phyloP scores from a whole-genome alignment of 768 basidiomycete genomes.

The Leccinum pellstonianum region DNA sequence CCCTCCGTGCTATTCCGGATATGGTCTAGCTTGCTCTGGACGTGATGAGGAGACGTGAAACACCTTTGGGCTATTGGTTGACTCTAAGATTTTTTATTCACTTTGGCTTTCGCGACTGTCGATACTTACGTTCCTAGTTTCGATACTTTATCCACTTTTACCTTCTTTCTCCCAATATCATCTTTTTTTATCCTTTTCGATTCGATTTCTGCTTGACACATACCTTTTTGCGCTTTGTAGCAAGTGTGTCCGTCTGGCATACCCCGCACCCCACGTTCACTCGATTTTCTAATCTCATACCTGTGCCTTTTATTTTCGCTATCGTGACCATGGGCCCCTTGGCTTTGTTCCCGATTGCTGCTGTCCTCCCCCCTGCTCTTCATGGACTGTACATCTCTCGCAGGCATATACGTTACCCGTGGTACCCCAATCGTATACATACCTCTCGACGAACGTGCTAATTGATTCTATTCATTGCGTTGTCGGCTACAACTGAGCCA shows the following conservation, averaged over 20 bases:
- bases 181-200: slow-evolving; percentile 32
- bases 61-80: slow-evolving; percentile 64
- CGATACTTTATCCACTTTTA: slow-evolving; percentile 33
- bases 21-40: slow-evolving; percentile 6
- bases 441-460: slow-evolving; percentile 10
- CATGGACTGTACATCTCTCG: slow-evolving; percentile 26
- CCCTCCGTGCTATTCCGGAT: slow-evolving; percentile 7
- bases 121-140: slow-evolving; percentile 26
- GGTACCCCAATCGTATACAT: slow-evolving; percentile 15
- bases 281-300: slow-evolving; percentile 31
- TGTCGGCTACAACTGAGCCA: neutral
- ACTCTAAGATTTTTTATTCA: slow-evolving; percentile 46
- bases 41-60: slow-evolving; percentile 19
- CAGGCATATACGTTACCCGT: slow-evolving; percentile 24
- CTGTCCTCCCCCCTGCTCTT: slow-evolving; percentile 18
- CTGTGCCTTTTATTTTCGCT: slow-evolving; percentile 32
- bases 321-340: slow-evolving; percentile 21
- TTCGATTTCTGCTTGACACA: slow-evolving; percentile 35
- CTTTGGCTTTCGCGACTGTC: slow-evolving; percentile 36
- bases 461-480: neutral
- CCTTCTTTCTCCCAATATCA: slow-evolving; percentile 19
- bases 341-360: slow-evolving; percentile 27
- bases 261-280: slow-evolving; percentile 28
- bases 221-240: slow-evolving; percentile 22
- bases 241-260: slow-evolving; percentile 24